Conservation (phyloP, 2,329 filamentous ascomycete species). For the Phialocephala subalpina region DNA sequence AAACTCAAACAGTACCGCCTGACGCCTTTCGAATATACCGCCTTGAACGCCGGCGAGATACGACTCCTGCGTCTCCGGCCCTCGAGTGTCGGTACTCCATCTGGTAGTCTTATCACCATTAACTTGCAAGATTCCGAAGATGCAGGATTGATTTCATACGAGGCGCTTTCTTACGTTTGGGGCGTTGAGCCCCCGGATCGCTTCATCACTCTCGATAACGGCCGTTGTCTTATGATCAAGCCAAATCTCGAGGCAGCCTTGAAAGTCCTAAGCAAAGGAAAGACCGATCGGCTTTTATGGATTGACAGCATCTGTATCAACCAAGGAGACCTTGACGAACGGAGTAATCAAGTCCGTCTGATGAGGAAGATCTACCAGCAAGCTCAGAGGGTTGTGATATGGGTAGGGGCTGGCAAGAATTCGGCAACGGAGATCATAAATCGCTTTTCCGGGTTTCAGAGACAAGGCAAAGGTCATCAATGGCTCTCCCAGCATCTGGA, state of each 20-base stretch:
- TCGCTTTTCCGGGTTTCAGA: not conserved
- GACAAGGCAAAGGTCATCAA: not conserved
- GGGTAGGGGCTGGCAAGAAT: not conserved
- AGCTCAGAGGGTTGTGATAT: not conserved
- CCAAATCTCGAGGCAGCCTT: not conserved
- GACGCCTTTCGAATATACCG: not conserved
- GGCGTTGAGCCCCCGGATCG: not conserved
- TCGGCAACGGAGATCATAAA: not conserved
- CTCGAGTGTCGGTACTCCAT: not conserved
- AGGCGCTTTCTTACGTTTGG: slow-evolving; percentile 3
- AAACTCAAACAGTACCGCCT: not conserved
- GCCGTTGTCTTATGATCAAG: not conserved
- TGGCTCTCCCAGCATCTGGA: not conserved
- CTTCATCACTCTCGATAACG: not conserved
- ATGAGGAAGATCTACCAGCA: slow-evolving; percentile 7
- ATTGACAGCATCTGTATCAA: slow-evolving; percentile 18
- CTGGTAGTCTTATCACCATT: not conserved
- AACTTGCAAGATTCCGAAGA: not conserved
- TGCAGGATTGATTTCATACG: slow-evolving; percentile 2
- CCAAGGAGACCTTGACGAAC: slow-evolving; percentile 2
- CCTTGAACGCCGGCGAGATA: slow-evolving; percentile 1
- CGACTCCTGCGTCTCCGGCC: not conserved
- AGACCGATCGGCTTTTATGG: slow-evolving; percentile 12
- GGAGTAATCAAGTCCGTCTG: slow-evolving; percentile 8
- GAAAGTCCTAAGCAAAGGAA: not conserved